phyloP scores from a whole-genome alignment of 352 stramenopile genomes.

The Phytophthora rubi region DNA sequence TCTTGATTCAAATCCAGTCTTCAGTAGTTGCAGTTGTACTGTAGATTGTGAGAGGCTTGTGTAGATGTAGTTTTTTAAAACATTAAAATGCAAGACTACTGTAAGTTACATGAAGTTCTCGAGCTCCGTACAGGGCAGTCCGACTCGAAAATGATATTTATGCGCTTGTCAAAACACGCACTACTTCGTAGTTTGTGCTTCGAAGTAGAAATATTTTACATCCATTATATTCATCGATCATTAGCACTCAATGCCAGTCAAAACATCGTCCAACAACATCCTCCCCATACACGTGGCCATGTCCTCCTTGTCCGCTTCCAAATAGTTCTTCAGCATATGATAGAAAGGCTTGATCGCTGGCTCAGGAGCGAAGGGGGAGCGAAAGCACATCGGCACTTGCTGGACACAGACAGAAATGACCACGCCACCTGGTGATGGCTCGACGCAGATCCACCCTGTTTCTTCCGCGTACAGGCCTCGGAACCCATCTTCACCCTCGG shows the following conservation, averaged over 20 bases:
- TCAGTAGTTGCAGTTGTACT: no score
- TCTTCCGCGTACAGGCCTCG: conserved; percentile 34
- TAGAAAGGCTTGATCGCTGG: conserved; percentile 26
- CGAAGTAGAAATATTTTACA: no score
- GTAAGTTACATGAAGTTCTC: no score
- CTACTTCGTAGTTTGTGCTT: no score
- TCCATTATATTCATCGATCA: no score
- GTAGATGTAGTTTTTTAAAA: no score
- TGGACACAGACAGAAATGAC: conserved; percentile 42
- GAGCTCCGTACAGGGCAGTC: no score
- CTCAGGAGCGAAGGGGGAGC: background rate
- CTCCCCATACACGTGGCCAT: conserved; percentile 20
- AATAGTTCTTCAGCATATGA: conserved; percentile 18
- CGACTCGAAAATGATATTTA: no score
- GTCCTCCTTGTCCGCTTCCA: conserved; percentile 20
- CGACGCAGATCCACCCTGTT: conserved; percentile 26
- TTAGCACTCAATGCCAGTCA: conserved; percentile 26
- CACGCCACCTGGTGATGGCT: conserved; percentile 9
- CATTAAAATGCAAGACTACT: no score
- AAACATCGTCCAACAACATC: conserved; percentile 23
- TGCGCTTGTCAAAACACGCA: no score
- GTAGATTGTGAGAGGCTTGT: no score
- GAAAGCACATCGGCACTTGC: conserved; percentile 33
- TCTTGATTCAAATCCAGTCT: no score
- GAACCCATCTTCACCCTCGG: conserved; percentile 36